phyloP scores from a whole-genome alignment of 2,329 filamentous ascomycete species.

The Scedosporium boydii region DNA sequence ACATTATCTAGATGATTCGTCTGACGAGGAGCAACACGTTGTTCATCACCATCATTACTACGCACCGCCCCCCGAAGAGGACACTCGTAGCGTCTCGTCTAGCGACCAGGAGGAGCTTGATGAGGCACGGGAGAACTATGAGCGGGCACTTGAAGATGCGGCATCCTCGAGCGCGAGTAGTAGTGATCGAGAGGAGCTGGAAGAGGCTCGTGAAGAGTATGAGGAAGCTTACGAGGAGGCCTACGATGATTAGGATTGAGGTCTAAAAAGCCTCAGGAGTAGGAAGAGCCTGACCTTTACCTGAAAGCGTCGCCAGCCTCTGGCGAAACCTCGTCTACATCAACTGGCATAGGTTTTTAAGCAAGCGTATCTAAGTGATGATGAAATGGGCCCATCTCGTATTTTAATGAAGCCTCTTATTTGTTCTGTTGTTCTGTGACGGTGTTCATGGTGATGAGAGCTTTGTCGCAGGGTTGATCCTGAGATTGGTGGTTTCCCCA shows the following conservation, averaged over 20 bases:
- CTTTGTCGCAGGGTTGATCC: too few species aligned
- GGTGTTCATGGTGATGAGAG: too few species aligned
- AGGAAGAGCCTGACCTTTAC: too few species aligned
- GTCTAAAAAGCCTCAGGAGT: too few species aligned
- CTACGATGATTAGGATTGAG: slow-evolving; percentile 16
- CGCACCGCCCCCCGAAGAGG: slow-evolving; percentile 26
- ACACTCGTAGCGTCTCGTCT: slow-evolving; percentile 30
- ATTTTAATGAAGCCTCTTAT: too few species aligned
- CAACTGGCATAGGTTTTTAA: too few species aligned
- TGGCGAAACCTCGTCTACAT: too few species aligned
- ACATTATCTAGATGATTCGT: slow-evolving; percentile 14
- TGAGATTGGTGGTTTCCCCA: too few species aligned
- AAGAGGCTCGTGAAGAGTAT: slow-evolving; percentile 42
- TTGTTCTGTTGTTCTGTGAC: too few species aligned
- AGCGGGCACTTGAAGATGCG: slow-evolving; percentile 30
- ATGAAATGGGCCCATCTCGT: too few species aligned
- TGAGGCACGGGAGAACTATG: slow-evolving; percentile 32
- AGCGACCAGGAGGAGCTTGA: slow-evolving; percentile 32
- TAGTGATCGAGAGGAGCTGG: slow-evolving; percentile 40
- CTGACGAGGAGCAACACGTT: slow-evolving; percentile 9
- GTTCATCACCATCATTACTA: neutral
- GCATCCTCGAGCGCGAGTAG: slow-evolving; percentile 35
- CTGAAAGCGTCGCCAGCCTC: too few species aligned
- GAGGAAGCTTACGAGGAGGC: slow-evolving; percentile 38
- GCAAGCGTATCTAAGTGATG: too few species aligned